Percentiles rank a stretch among this genome's conserved stretches.
These are phyloP conservation scores for Fusarium marasasianum DNA, from an alignment of 2,329 filamentous ascomycete species.

Conservation along the genomic window DNA sequence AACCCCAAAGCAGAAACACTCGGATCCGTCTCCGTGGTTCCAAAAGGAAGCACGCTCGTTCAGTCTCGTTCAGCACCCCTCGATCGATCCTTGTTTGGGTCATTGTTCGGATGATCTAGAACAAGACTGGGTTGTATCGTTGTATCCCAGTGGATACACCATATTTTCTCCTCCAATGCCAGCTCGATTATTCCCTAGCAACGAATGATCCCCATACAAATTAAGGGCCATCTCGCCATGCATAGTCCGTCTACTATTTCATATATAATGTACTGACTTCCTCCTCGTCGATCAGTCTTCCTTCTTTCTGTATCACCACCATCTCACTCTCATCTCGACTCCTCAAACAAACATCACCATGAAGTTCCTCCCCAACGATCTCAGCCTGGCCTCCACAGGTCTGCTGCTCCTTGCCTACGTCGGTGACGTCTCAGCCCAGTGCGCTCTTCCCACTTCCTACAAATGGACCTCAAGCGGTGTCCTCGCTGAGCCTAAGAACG, in stretches of 20 bases:
- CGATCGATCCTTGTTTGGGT: neutral
- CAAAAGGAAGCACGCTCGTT: constrained; percentile 9
- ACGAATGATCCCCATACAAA: neutral
- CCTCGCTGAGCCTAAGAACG: constrained; percentile 16
- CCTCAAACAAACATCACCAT: neutral
- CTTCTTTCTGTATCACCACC: neutral
- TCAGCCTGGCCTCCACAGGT: neutral
- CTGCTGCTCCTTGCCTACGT: constrained; percentile 10
- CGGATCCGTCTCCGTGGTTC: constrained; percentile 20
- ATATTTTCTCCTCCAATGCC: neutral
- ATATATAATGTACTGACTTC: neutral
- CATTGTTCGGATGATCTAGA: constrained; percentile 12
- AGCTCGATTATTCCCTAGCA: neutral
- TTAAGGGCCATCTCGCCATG: neutral
- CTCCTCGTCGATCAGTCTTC: neutral
- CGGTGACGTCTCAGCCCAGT: constrained; percentile 9
- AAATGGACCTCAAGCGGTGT: neutral
- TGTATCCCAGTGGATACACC: neutral
- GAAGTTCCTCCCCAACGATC: neutral
- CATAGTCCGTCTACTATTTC: neutral
- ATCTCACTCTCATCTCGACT: neutral
- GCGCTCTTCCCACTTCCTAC: constrained; percentile 2
- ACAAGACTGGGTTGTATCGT: neutral
- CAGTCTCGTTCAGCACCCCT: neutral
- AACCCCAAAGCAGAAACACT: neutral